Percentiles rank a stretch among this genome's conserved stretches.
These are phyloP conservation scores for Balakata baccata DNA, from an alignment of 345 rosid genomes.

Conservation along the genomic window DNA sequence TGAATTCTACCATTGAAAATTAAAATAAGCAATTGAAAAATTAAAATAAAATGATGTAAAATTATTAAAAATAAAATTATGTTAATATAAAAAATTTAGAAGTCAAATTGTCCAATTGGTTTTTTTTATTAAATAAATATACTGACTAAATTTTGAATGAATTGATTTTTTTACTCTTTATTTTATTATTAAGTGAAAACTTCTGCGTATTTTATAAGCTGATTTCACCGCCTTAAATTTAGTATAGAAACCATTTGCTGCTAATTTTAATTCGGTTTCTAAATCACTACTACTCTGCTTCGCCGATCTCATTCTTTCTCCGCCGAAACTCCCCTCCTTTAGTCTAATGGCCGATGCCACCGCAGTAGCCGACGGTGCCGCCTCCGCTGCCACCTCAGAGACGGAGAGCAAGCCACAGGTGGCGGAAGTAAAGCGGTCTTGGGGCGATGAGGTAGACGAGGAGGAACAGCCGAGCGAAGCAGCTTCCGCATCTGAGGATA, in stretches of 20 bases:
- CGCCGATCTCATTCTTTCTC: background rate
- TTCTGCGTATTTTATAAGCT: background rate
- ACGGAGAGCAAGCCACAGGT: constrained; percentile 19
- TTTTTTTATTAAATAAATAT: too few relatives aligned
- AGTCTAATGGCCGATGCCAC: constrained; percentile 17
- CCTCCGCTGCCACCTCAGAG: constrained; percentile 13
- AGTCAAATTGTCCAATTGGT: too few relatives aligned
- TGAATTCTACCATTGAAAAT: too few relatives aligned
- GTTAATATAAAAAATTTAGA: too few relatives aligned
- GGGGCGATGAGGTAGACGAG: constrained; percentile 53
- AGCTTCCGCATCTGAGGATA: constrained; percentile 32
- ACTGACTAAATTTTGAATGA: too few relatives aligned
- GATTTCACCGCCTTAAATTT: background rate
- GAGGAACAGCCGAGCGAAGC: constrained; percentile 33
- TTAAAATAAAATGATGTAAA: too few relatives aligned
- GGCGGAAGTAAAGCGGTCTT: constrained; percentile 35
- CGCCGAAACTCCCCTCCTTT: too few relatives aligned
- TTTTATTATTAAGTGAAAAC: too few relatives aligned
- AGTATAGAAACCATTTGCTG: background rate
- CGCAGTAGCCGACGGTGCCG: background rate
- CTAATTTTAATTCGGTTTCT: background rate
- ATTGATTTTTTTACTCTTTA: too few relatives aligned
- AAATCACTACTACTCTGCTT: background rate
- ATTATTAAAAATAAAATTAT: too few relatives aligned
- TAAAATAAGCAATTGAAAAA: too few relatives aligned